Evolutionary conservation across 169 alveolate genomes (phyloP), one percentile per base, ranked within the genome.

Genomic region (Eimeria necatrix): DNA sequence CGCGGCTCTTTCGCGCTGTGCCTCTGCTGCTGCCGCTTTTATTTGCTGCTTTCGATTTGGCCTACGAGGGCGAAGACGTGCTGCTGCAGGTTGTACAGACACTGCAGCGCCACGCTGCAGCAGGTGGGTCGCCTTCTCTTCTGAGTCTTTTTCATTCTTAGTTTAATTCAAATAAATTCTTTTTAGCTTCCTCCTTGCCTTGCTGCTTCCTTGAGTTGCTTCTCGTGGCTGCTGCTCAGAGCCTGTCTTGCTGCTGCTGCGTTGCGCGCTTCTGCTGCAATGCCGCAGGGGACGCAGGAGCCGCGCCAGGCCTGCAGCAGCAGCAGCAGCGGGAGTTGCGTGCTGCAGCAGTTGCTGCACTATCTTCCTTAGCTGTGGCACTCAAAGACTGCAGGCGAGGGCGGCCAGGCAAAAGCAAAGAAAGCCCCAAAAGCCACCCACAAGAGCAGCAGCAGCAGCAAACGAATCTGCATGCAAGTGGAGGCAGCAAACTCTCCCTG

Each of bases 251-350:
- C 85, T 74, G 85, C 85, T 22, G 49, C 56, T 74, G 85, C 56
- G 8, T 1, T 32, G 60, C 22, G n/a, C 22, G 80, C 2, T n/a
- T 16, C 10, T 32, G 41, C 41, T 32, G 41, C 41, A 32, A 32
- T 32, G 41, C 41, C 41, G 0, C 48, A 68, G 41, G 80, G 24
- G 51, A 16, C 22, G 59, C 51, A 74, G 85, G 16, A 12, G 22
- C 18, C 56, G 3, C 41, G 48, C n/a, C n/a, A 16, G 80, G 14
- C 12, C 41, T 12, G 80, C 48, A 68, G 85, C 56, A 32, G 85
- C 85, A 74, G 85, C 85, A 74, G 56, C 85, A 74, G 85, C 85
- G 32, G 56, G 56, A 74, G 85, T 4, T 32, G 85, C 85, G 56
- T n/a, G 56, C 12, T 74, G 60, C 85, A 22, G 85, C 85, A 26